Conservation (phyloP, 352 stramenopile species). For the Pythium graminicola region DNA sequence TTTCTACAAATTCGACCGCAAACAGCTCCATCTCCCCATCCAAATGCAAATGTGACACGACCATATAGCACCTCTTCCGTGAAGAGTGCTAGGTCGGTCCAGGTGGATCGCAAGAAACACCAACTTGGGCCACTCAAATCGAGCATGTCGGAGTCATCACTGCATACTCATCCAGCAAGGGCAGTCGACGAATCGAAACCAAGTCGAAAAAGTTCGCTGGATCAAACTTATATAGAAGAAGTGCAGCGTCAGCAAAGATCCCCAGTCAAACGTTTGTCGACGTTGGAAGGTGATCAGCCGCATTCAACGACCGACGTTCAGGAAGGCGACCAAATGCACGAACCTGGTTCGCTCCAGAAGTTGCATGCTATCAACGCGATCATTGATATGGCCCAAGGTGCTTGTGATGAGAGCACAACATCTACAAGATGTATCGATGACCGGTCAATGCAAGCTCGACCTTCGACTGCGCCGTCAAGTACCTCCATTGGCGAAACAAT, state of each 20-base stretch:
- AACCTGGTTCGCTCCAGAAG: constrained; percentile 28
- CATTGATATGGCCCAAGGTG: constrained; percentile 41
- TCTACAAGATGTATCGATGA: not conserved
- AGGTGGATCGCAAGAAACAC: not conserved
- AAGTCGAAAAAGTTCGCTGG: constrained; percentile 33
- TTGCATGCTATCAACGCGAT: constrained; percentile 61
- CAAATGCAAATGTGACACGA: constrained; percentile 1
- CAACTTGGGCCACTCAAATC: constrained; percentile 2
- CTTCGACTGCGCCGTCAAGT: not conserved
- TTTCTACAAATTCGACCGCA: constrained; percentile 34
- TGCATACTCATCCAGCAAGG: not conserved
- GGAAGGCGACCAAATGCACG: not conserved
- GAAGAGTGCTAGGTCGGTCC: not conserved
- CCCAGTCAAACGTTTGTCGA: not conserved
- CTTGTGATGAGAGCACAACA: constrained; percentile 7
- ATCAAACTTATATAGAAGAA: constrained; percentile 44
- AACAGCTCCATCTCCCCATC: constrained; percentile 30
- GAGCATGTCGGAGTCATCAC: constrained; percentile 1
- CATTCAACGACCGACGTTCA: not conserved
- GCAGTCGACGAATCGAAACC: not conserved
- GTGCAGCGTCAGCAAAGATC: constrained; percentile 30
- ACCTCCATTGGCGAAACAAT: not conserved
- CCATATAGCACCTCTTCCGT: constrained; percentile 9
- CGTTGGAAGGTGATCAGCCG: not conserved
- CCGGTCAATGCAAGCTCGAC: not conserved